These are phyloP conservation scores for Aeschynomene evenia DNA, from an alignment of 306 rosid genomes.

Conservation along the genomic window DNA sequence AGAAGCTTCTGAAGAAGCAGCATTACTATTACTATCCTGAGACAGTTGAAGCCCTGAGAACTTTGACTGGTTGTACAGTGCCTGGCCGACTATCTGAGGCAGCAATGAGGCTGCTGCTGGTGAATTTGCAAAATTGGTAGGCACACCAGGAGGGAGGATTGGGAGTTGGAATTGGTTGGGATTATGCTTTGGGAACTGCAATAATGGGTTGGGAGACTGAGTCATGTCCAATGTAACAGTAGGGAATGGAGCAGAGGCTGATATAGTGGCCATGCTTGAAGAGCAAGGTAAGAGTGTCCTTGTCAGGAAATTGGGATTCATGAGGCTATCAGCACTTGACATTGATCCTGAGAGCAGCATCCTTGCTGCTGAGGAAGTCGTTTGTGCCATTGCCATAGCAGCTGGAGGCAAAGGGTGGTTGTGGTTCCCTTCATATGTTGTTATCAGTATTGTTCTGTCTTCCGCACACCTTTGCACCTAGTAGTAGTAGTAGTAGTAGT, in stretches of 20 bases:
- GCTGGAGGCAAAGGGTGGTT: conserved; percentile 90
- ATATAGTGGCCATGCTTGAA: conserved; percentile 89
- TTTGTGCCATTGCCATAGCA: conserved; percentile 83
- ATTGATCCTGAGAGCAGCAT: conserved; percentile 86
- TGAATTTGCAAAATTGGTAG: conserved; percentile 36
- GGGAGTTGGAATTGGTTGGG: conserved; percentile 52
- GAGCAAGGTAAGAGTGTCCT: conserved; percentile 73
- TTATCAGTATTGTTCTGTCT: conserved; percentile 65
- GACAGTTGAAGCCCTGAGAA: conserved; percentile 87
- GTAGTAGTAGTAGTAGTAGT: too few relatives aligned
- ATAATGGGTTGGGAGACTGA: conserved; percentile 60
- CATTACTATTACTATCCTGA: too few relatives aligned
- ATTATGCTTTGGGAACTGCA: conserved; percentile 49
- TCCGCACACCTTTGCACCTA: conserved; percentile 97
- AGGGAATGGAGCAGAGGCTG: conserved; percentile 96
- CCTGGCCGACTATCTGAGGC: conserved; percentile 63
- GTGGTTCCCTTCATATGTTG: conserved; percentile 94
- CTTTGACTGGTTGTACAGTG: conserved; percentile 66
- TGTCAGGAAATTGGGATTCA: conserved; percentile 70
- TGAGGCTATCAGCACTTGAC: conserved; percentile 71
- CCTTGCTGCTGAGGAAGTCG: conserved; percentile 73
- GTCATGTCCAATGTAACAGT: conserved; percentile 91
- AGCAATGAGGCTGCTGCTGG: conserved; percentile 38
- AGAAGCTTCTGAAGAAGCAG: conserved; percentile 29
- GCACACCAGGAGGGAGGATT: conserved; percentile 28